phyloP scores from a whole-genome alignment of 2,329 filamentous ascomycete species.

The Fusarium pseudonygamai region DNA sequence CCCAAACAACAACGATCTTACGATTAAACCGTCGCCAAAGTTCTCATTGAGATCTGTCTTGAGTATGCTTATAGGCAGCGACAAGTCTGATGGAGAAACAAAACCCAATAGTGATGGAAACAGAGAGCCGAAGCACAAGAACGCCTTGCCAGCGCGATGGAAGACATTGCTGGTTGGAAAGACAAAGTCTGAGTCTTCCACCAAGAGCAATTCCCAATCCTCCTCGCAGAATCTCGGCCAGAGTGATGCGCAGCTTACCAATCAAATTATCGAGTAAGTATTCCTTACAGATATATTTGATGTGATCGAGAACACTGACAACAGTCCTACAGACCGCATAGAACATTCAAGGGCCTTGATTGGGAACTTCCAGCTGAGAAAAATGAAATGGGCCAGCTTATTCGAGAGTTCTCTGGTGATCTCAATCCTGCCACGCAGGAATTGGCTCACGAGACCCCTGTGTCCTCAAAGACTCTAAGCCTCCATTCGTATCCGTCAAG shows the following conservation, averaged over 20 bases:
- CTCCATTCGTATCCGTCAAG: constrained; percentile 10
- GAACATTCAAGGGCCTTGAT: constrained; percentile 3
- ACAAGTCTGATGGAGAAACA: neutral
- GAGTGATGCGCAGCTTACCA: neutral
- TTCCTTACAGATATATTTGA: neutral
- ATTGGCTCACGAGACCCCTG: too few species aligned
- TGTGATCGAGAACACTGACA: neutral
- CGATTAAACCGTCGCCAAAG: neutral
- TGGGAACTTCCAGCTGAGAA: constrained; percentile 8
- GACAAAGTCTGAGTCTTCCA: neutral
- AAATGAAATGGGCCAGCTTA: constrained; percentile 4
- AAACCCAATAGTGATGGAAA: neutral
- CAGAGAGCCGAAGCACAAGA: neutral
- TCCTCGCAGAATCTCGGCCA: neutral
- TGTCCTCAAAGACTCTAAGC: neutral
- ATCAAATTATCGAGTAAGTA: constrained; percentile 6
- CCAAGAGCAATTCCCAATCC: neutral
- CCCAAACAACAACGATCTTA: neutral
- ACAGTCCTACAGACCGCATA: neutral
- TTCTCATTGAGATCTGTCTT: neutral
- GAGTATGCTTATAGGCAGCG: neutral
- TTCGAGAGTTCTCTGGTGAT: neutral
- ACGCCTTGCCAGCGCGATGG: neutral
- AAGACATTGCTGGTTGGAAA: neutral
- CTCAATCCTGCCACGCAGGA: neutral